These are phyloP conservation scores for Leptomonas seymouri DNA, from an alignment of 208 protist species.

Conservation along the genomic window DNA sequence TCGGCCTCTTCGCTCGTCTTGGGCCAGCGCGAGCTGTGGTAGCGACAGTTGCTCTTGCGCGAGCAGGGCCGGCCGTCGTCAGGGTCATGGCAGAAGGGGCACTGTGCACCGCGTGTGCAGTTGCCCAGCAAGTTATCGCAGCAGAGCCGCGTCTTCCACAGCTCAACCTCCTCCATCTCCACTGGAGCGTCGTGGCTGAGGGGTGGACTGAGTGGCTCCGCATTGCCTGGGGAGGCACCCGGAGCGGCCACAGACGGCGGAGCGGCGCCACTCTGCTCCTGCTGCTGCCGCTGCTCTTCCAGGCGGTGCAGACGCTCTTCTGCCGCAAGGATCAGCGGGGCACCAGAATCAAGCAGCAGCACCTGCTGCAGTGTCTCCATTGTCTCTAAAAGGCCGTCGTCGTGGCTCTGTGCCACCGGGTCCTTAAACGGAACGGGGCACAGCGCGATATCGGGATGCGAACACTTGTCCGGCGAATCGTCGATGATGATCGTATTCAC, in stretches of 20 bases:
- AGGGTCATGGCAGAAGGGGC: conserved; percentile 69
- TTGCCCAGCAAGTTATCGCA: conserved; percentile 60
- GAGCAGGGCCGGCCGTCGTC: conserved; percentile 78
- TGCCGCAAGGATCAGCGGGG: conserved; percentile 73
- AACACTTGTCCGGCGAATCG: conserved; percentile 90
- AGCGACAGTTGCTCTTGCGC: conserved; percentile 53
- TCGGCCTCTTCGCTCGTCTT: conserved; percentile 34
- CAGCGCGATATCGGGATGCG: conserved; percentile 88
- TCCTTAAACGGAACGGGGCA: conserved; percentile 87
- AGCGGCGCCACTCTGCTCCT: neutral
- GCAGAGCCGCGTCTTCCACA: conserved; percentile 73
- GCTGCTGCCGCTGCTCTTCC: conserved; percentile 16
- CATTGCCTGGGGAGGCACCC: neutral
- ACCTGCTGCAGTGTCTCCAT: conserved; percentile 82
- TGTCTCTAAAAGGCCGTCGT: conserved; percentile 64
- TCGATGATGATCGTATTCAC: conserved; percentile 93
- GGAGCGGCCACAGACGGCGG: neutral
- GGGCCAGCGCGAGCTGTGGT: conserved; percentile 67
- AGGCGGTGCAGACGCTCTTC: conserved; percentile 54
- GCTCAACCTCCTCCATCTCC: conserved; percentile 45
- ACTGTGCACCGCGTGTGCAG: conserved; percentile 46
- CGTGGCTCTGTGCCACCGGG: conserved; percentile 51
- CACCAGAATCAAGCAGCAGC: conserved; percentile 63
- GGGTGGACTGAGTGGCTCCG: neutral
- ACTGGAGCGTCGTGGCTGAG: neutral